phyloP scores from a whole-genome alignment of 2,329 filamentous ascomycete genomes.

The Diplocarpon mali region DNA sequence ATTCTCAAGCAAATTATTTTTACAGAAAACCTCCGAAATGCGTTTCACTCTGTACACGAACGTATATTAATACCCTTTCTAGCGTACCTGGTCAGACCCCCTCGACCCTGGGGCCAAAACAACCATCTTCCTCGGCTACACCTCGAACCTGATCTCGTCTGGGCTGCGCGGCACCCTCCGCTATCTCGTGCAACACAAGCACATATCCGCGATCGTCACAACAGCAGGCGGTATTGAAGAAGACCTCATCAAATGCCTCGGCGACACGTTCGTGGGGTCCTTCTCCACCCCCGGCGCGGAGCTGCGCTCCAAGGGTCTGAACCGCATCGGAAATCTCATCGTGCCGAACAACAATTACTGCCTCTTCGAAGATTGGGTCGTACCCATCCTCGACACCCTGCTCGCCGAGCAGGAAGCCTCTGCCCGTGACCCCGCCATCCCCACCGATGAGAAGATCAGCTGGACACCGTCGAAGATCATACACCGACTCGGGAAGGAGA shows the following conservation, averaged over 20 bases:
- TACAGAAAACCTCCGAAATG: background rate
- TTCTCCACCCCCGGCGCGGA: conserved; percentile 69
- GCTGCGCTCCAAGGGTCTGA: conserved; percentile 76
- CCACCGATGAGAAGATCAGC: conserved; percentile 52
- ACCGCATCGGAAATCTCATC: conserved; percentile 89
- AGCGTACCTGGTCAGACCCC: conserved; percentile 72
- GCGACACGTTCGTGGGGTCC: conserved; percentile 81
- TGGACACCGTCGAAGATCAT: conserved; percentile 96
- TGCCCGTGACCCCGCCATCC: conserved; percentile 37
- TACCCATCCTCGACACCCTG: conserved; percentile 92
- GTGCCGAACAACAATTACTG: conserved; percentile 98
- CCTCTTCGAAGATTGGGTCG: conserved; percentile 93
- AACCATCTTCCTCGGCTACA: conserved; percentile 96
- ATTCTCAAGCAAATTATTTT: too few species aligned
- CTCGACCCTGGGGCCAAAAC: conserved; percentile 68
- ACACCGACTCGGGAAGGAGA: conserved; percentile 79
- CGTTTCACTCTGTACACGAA: conserved; percentile 5
- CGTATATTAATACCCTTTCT: conserved; percentile 15
- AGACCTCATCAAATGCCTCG: conserved; percentile 97
- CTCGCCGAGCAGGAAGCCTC: conserved; percentile 83
- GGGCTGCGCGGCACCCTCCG: conserved; percentile 84
- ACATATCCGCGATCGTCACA: conserved; percentile 88
- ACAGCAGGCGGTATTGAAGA: conserved; percentile 94
- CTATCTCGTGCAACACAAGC: conserved; percentile 84
- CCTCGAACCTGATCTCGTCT: conserved; percentile 93